These are phyloP conservation scores for Colletotrichum chlorophyti DNA, from an alignment of 2,329 filamentous ascomycete species.

Conservation along the genomic window DNA sequence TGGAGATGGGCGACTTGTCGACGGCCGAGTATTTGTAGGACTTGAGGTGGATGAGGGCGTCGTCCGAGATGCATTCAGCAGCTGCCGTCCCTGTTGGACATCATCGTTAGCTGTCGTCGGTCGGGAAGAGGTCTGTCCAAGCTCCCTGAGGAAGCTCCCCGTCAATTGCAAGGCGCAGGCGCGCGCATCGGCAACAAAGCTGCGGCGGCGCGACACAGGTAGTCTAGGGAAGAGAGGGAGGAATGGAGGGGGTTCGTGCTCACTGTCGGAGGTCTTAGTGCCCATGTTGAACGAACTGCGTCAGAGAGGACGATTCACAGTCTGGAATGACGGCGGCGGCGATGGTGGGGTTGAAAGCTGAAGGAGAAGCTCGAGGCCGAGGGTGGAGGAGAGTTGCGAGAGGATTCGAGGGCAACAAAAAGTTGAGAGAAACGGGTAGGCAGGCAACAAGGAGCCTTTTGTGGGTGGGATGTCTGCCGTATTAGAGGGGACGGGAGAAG, in stretches of 20 bases:
- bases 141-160: neutral
- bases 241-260: constrained; percentile 2
- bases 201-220: neutral
- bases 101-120: neutral
- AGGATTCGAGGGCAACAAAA: neutral
- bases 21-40: constrained; percentile 97
- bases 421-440: neutral
- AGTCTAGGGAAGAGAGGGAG: neutral
- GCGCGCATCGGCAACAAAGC: neutral
- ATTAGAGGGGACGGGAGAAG: neutral
- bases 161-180: neutral
- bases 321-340: constrained; percentile 14
- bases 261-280: constrained; percentile 21
- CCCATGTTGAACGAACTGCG: constrained; percentile 19
- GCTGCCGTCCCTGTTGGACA: constrained; percentile 52
- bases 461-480: neutral
- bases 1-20: constrained; percentile 92
- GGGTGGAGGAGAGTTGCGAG: neutral
- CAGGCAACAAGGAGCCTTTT: neutral
- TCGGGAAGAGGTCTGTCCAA: neutral
- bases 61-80: constrained; percentile 83
- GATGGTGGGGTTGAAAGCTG: neutral
- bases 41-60: constrained; percentile 89
- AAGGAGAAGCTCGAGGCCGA: neutral
- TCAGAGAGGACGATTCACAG: constrained; percentile 15